Evolutionary conservation across 306 rosid genomes (phyloP).

Genomic region (Gillenia trifoliata): DNA sequence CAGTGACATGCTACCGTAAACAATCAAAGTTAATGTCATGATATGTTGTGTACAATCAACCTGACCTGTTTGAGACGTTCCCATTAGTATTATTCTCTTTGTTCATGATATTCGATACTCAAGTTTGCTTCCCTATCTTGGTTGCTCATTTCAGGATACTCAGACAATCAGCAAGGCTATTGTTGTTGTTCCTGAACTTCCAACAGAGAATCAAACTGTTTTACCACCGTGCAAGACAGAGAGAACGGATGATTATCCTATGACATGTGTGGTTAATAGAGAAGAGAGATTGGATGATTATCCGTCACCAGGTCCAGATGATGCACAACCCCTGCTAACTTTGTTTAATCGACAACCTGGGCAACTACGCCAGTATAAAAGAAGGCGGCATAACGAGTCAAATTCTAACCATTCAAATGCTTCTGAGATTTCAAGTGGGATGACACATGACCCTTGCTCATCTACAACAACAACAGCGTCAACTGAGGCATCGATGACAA

Average conservation of each 20-base stretch:
- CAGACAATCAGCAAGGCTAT: constrained; percentile 42
- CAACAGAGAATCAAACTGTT: constrained; percentile 47
- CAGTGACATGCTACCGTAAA: not conserved
- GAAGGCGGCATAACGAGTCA: constrained; percentile 53
- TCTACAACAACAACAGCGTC: constrained; percentile 62
- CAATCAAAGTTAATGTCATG: not conserved
- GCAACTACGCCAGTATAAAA: constrained; percentile 59
- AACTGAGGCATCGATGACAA: constrained; percentile 20
- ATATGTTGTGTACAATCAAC: not conserved
- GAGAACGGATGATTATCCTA: constrained; percentile 54
- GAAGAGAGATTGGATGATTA: constrained; percentile 39
- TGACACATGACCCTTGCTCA: constrained; percentile 64
- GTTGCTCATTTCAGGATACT: constrained; percentile 52
- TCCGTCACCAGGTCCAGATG: constrained; percentile 36
- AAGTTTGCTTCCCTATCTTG: not conserved
- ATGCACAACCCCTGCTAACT: constrained; percentile 24
- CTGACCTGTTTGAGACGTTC: not conserved
- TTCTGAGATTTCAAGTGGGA: constrained; percentile 55
- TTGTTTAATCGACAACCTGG: constrained; percentile 54
- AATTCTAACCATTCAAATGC: constrained; percentile 49
- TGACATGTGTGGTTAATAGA: constrained; percentile 44
- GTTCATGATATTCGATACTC: not conserved
- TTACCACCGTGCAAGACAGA: constrained; percentile 70
- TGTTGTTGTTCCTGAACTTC: constrained; percentile 52
- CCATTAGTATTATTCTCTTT: not conserved